A percentile compares a stretch with the other conserved stretches of the same genome.
Evolutionary conservation across 345 rosid genomes (phyloP).

Genomic region (Citrus glauca): DNA sequence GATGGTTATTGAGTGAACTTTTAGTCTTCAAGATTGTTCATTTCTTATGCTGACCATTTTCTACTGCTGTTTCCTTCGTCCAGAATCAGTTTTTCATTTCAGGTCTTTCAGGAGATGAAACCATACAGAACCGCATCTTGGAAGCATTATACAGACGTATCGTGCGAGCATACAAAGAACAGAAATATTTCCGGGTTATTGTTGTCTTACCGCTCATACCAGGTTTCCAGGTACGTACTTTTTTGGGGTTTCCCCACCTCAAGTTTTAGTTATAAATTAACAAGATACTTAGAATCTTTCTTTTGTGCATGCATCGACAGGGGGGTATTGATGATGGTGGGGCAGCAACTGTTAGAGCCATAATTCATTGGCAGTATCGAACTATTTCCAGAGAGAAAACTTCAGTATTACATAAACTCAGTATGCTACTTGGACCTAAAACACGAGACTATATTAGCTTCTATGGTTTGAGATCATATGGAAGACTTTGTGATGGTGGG

Average conservation of each 20-base stretch:
- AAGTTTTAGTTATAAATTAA: not conserved
- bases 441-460: slow-evolving; percentile 76
- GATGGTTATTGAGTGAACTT: not conserved
- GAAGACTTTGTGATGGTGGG: slow-evolving; percentile 60
- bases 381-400: slow-evolving; percentile 71
- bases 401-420: slow-evolving; percentile 68
- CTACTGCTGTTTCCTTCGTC: slow-evolving; percentile 16
- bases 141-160: slow-evolving; percentile 78
- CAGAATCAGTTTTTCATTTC: slow-evolving; percentile 96
- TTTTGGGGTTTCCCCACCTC: not conserved
- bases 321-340: slow-evolving; percentile 90
- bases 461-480: slow-evolving; percentile 75
- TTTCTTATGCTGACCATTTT: not conserved
- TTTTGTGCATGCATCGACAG: slow-evolving; percentile 27
- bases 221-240: slow-evolving; percentile 74
- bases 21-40: not conserved
- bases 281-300: not conserved
- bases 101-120: slow-evolving; percentile 74
- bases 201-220: slow-evolving; percentile 82
- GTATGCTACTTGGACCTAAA: slow-evolving; percentile 52
- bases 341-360: slow-evolving; percentile 93
- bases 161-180: slow-evolving; percentile 63
- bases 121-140: slow-evolving; percentile 66
- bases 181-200: slow-evolving; percentile 64
- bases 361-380: slow-evolving; percentile 94